Evolutionary conservation across 768 basidiomycete species (phyloP).

Genomic region (Kwoniella heveanensis): DNA sequence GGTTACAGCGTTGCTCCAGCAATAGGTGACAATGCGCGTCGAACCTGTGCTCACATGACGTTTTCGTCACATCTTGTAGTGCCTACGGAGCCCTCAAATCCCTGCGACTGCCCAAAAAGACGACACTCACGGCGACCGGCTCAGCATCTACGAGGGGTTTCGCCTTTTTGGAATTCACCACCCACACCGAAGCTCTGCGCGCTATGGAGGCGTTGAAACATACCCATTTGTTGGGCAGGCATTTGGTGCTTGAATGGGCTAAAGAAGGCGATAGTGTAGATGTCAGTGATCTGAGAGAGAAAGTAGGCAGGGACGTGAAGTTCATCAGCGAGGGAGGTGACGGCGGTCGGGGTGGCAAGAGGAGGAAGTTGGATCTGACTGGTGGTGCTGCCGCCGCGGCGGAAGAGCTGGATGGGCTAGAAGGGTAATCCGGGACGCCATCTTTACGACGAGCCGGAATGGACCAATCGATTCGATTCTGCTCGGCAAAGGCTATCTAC

Average conservation of each 20-base stretch:
- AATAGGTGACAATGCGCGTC: too few relatives aligned
- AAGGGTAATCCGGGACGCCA: too few relatives aligned
- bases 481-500: too few relatives aligned
- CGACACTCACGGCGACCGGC: constrained; percentile 66
- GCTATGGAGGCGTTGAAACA: constrained; percentile 84
- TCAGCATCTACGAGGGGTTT: constrained; percentile 69
- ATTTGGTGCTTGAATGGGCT: constrained; percentile 94
- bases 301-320: constrained; percentile 73
- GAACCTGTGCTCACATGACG: constrained; percentile 3
- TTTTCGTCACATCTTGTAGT: constrained; percentile 57
- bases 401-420: constrained; percentile 46
- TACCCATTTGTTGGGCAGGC: constrained; percentile 92
- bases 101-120: constrained; percentile 86
- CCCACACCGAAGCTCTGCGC: constrained; percentile 83
- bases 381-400: constrained; percentile 17
- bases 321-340: constrained; percentile 57
- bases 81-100: constrained; percentile 92
- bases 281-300: constrained; percentile 72
- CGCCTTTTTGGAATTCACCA: constrained; percentile 92
- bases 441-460: too few relatives aligned
- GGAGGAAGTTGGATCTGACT: constrained; percentile 48
- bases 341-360: constrained; percentile 36
- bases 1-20: too few relatives aligned
- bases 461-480: too few relatives aligned
- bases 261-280: constrained; percentile 67